Conservation (phyloP, 805 yeast genomes). For the Candida parachauliodes region DNA sequence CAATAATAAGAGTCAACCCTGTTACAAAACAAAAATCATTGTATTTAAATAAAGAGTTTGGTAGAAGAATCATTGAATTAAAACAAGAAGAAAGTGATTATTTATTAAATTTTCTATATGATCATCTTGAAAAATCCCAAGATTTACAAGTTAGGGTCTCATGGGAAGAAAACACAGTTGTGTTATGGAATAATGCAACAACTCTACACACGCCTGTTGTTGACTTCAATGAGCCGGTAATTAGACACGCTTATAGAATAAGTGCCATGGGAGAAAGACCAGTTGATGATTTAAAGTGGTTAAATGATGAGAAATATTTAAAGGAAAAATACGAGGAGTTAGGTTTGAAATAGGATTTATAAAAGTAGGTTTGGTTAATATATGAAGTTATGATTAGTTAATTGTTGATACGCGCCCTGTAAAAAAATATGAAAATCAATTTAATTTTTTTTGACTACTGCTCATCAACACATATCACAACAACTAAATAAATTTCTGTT, state of each 20-base stretch:
- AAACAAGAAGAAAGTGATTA: conserved; percentile 32
- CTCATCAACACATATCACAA: not conserved
- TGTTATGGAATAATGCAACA: conserved; percentile 34
- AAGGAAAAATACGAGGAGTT: conserved; percentile 10
- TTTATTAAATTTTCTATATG: conserved; percentile 28
- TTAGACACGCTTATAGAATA: conserved; percentile 34
- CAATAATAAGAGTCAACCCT: conserved; percentile 33
- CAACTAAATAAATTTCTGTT: too few relatives aligned
- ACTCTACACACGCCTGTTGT: conserved; percentile 32
- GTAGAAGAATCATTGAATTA: conserved; percentile 32
- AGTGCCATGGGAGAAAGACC: conserved; percentile 39
- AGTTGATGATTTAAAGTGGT: conserved; percentile 28
- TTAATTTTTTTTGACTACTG: not conserved
- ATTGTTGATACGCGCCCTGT: too few relatives aligned
- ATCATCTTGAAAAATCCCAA: conserved; percentile 29
- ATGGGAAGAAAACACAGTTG: conserved; percentile 37
- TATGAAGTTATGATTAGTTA: not conserved
- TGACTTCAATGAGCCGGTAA: conserved; percentile 34
- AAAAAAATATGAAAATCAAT: too few relatives aligned
- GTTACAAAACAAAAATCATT: conserved; percentile 29
- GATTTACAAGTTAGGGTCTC: conserved; percentile 35
- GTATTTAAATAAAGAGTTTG: conserved; percentile 31
- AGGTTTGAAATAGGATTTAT: not conserved
- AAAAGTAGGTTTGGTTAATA: not conserved
- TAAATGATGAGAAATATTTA: conserved; percentile 18